Conservation (phyloP, 805 yeast species). For the Spathaspora passalidarum region DNA sequence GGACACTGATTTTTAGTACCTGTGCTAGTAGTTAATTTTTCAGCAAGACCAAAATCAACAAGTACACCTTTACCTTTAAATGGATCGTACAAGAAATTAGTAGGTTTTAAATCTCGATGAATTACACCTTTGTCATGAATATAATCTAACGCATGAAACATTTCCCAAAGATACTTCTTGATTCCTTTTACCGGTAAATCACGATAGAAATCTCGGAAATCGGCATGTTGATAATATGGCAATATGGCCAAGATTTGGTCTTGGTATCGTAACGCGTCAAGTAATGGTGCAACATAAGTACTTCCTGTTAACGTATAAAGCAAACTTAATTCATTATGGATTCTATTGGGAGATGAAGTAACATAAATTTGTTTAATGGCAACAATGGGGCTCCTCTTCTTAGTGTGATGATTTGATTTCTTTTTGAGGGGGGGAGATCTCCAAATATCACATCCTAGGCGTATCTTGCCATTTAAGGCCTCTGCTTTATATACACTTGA, state of each 20-base stretch:
- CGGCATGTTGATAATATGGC: conserved; percentile 88
- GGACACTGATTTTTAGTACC: conserved; percentile 47
- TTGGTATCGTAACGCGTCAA: conserved; percentile 81
- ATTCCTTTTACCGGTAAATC: conserved; percentile 79
- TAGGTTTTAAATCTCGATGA: conserved; percentile 48
- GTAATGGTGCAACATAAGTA: conserved; percentile 77
- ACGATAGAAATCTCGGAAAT: conserved; percentile 82
- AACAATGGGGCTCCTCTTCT: conserved; percentile 47
- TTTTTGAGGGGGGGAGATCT: conserved; percentile 42
- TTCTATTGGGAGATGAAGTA: conserved; percentile 91
- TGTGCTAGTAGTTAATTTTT: conserved; percentile 29
- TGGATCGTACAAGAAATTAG: conserved; percentile 69
- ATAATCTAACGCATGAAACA: conserved; percentile 70
- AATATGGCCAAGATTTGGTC: conserved; percentile 93
- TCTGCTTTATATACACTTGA: conserved; percentile 62
- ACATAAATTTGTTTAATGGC: conserved; percentile 93
- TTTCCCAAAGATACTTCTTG: conserved; percentile 73
- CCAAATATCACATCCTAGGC: conserved; percentile 40
- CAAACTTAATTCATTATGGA: conserved; percentile 80
- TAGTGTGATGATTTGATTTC: conserved; percentile 9
- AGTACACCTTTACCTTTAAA: conserved; percentile 69
- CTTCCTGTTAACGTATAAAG: conserved; percentile 68
- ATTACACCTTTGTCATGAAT: conserved; percentile 46
- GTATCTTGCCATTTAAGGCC: conserved; percentile 42
- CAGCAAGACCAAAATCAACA: conserved; percentile 93